A percentile compares a stretch with the other conserved stretches of the same genome.
phyloP scores from a whole-genome alignment of 306 rosid genomes.

The Begonia loranthoides region DNA sequence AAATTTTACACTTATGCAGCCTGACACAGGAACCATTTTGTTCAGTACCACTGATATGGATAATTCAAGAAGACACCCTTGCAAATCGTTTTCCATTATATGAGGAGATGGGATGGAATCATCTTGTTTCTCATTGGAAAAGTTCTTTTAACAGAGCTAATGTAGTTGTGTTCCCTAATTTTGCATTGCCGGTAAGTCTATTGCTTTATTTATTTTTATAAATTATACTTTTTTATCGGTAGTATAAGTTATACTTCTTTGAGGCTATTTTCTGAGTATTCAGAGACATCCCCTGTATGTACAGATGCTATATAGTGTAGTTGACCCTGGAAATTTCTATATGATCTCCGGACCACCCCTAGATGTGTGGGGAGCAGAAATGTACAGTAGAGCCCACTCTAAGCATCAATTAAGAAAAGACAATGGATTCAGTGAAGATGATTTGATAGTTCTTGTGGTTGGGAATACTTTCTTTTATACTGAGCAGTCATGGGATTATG shows the following conservation, averaged over 20 bases:
- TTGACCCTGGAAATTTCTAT: slow-evolving; percentile 88
- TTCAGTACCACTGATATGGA: slow-evolving; percentile 86
- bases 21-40: slow-evolving; percentile 99
- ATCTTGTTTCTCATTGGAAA: slow-evolving; percentile 76
- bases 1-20: slow-evolving; percentile 87
- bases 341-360: slow-evolving; percentile 94
- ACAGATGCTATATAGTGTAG: slow-evolving; percentile 79
- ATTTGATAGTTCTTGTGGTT: slow-evolving; percentile 65
- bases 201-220: not conserved
- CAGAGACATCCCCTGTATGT: too few species aligned
- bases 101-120: slow-evolving; percentile 56
- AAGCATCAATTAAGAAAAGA: slow-evolving; percentile 49
- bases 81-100: slow-evolving; percentile 69
- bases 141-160: slow-evolving; percentile 65
- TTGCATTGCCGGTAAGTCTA: slow-evolving; percentile 67
- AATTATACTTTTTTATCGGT: slow-evolving; percentile 8
- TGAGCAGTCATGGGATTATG: slow-evolving; percentile 77
- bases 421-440: slow-evolving; percentile 45
- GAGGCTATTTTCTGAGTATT: slow-evolving; percentile 15
- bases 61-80: slow-evolving; percentile 80
- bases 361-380: slow-evolving; percentile 76
- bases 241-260: slow-evolving; percentile 1
- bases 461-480: slow-evolving; percentile 71
- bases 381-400: slow-evolving; percentile 44
- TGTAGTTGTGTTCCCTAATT: slow-evolving; percentile 83